phyloP scores from a whole-genome alignment of 805 yeast species.

The Myxozyma kluyveri region DNA sequence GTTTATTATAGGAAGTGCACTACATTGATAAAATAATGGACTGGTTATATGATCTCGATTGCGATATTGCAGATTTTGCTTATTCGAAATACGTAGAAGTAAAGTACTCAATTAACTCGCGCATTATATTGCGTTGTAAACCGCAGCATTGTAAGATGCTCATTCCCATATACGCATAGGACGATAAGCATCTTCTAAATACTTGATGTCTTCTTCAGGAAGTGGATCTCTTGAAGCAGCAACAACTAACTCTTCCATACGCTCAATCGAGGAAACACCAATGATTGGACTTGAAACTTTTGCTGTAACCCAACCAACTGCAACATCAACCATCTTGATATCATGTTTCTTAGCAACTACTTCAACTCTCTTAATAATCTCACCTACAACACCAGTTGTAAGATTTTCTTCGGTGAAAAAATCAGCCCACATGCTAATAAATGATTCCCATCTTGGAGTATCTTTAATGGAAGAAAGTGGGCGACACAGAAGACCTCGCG shows the following conservation, averaged over 20 bases:
- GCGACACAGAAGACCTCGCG: constrained; percentile 47
- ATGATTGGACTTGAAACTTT: constrained; percentile 57
- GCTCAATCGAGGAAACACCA: constrained; percentile 48
- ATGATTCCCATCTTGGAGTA: background rate
- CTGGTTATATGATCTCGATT: too few relatives aligned
- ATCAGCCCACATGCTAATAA: too few relatives aligned
- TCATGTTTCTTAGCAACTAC: constrained; percentile 48
- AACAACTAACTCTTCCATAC: too few relatives aligned
- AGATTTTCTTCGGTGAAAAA: constrained; percentile 20
- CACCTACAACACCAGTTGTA: too few relatives aligned
- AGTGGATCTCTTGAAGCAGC: constrained; percentile 44
- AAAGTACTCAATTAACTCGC: too few relatives aligned
- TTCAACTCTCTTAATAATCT: constrained; percentile 48
- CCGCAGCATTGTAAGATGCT: too few relatives aligned
- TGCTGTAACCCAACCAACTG: constrained; percentile 52
- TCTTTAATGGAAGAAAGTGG: background rate
- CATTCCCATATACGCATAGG: constrained; percentile 27
- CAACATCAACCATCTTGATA: constrained; percentile 52
- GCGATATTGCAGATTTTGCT: too few relatives aligned
- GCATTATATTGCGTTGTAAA: too few relatives aligned
- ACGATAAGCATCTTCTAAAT: constrained; percentile 36
- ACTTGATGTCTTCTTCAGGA: constrained; percentile 37
- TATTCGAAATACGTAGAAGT: too few relatives aligned
- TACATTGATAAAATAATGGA: too few relatives aligned
- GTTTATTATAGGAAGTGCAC: too few relatives aligned